Base-by-base conservation (phyloP, 2,329 filamentous ascomycete species). In the Grosmannia serpens region DNA sequence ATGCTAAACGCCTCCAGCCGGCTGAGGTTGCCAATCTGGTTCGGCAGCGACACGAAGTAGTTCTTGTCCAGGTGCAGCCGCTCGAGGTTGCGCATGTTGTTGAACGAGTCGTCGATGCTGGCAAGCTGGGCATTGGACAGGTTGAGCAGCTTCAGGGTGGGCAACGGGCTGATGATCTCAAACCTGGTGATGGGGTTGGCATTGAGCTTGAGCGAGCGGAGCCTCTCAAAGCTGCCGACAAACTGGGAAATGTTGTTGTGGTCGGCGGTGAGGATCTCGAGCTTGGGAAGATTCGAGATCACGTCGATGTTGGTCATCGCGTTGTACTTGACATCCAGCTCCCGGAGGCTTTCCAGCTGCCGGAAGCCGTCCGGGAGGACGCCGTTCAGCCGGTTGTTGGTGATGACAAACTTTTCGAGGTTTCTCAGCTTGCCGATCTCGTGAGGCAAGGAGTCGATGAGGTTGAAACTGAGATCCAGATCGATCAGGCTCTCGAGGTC, bases 141-240 rank as follows among this genome's bases (percentile, higher is more conserved):
- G 66, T 96, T 97, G 56, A 99, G 78, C 22, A 86, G 84, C 62
- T 90, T 92, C 35, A 99, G 74, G 0, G 89, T 92, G 20, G 89
- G 88, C 20, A 95, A 84, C 2, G 87, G 80, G 38, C 82, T 78
- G 53, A 81, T 83, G 49, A 99, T 82, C 65, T 95, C 89, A 64
- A 99, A 99, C 62, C 91, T 89, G 20, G 94, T 97, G 62, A 99
- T 84, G 0, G 94, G 94, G 68, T 96, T 97, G 61, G 94, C 91
- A 69, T 99, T 96, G 62, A 99, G 77, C 67, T 92, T 89, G 58
- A 99, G 77, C 46, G 88, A 86, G 59, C 91, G 85, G 26, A 99
- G 82, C 63, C 86, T 87, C 52, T 88, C 81, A 67, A 99, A 99
- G n/a, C 84, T 84, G 47, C 91, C 91, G 62, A 88, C 85, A 67